Evolutionary conservation across 148 eudicot genomes (phyloP).

Genomic region (Camellia japonica): DNA sequence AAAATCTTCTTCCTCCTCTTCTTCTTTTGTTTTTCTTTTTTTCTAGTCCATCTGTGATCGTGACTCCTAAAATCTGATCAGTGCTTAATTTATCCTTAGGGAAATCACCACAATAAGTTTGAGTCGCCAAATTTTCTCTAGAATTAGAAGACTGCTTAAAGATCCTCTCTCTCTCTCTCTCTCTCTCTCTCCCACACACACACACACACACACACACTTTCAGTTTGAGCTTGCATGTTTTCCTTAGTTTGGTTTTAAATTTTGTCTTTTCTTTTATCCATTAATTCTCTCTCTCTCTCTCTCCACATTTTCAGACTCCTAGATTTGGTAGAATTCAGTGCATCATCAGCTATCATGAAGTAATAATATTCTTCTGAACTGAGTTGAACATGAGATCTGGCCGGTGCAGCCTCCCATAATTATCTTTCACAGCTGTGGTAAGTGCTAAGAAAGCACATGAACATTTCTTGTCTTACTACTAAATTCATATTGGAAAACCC

Average conservation of each 20-base stretch:
- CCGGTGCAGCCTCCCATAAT: not conserved
- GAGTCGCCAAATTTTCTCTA: not conserved
- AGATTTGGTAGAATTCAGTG: constrained; percentile 11
- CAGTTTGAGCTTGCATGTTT: not conserved
- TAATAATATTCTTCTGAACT: constrained; percentile 7
- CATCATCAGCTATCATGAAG: constrained; percentile 1
- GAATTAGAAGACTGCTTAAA: not conserved
- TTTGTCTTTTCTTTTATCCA: not conserved
- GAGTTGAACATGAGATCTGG: constrained; percentile 15
- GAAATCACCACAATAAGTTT: not conserved
- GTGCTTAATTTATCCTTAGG: not conserved
- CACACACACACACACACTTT: not conserved
- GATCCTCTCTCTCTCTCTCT: constrained; percentile 7
- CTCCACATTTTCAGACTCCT: constrained; percentile 8
- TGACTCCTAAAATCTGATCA: too few relatives aligned
- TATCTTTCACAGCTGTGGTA: not conserved
- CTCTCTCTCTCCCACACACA: not conserved
- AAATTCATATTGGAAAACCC: constrained; percentile 10
- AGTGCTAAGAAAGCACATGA: not conserved
- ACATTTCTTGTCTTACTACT: not conserved
- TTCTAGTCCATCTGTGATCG: not conserved
- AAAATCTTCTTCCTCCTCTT: not conserved
- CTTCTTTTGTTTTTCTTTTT: not conserved
- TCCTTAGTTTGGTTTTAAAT: not conserved
- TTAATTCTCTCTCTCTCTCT: constrained; percentile 8